Percentiles rank a stretch among this genome's conserved stretches.
Evolutionary conservation across 495 filamentous ascomycete species (phyloP).

Genomic region (Staphylotrichum longicolle): DNA sequence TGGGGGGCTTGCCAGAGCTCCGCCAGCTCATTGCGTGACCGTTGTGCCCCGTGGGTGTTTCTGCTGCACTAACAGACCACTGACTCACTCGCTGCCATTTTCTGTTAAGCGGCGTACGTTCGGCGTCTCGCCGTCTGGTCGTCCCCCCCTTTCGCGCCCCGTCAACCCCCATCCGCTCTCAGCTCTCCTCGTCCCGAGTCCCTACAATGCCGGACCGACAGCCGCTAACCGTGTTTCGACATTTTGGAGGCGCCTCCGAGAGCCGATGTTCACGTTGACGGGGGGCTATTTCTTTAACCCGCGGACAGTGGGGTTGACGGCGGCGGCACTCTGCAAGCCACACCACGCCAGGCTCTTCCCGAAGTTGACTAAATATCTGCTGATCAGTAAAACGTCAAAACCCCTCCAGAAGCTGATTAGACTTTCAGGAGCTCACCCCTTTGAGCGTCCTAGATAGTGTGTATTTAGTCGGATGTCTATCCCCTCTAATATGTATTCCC

Average conservation of each 20-base stretch:
- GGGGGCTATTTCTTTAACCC: background rate
- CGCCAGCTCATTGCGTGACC: background rate
- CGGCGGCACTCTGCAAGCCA: background rate
- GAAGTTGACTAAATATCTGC: too few species aligned
- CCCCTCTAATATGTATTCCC: too few species aligned
- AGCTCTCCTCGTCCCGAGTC: background rate
- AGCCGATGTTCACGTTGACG: background rate
- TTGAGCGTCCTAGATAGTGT: too few species aligned
- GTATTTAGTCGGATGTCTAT: too few species aligned
- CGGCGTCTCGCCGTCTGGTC: background rate
- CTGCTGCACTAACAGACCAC: background rate
- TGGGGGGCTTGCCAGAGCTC: constrained; percentile 5
- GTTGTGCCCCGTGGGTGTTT: background rate
- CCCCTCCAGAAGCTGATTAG: background rate
- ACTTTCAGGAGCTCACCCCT: too few species aligned
- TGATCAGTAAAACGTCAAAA: background rate
- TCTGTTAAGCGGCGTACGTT: constrained; percentile 4
- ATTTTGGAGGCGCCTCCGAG: background rate
- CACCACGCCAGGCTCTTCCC: background rate
- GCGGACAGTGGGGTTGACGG: background rate
- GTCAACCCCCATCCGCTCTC: too few species aligned
- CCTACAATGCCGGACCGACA: constrained; percentile 9
- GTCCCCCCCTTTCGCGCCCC: background rate
- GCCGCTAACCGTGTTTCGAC: background rate
- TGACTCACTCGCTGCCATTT: background rate